A percentile compares a stretch with the other conserved stretches of the same genome.
Conservation (phyloP, 345 rosid species). For the Aquilaria yunnanensis region DNA sequence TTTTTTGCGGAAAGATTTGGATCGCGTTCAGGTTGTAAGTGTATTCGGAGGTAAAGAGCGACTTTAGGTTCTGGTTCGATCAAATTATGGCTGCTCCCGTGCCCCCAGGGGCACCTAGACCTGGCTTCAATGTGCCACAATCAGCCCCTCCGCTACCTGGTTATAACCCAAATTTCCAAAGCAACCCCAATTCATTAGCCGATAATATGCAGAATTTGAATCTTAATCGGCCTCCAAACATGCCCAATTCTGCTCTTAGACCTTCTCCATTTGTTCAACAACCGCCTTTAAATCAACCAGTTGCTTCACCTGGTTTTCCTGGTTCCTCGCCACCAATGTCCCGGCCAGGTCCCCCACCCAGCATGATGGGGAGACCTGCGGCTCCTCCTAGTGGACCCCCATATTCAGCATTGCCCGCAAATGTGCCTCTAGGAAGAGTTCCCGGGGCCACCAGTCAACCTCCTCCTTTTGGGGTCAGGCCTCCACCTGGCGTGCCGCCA, state of each 20-base stretch:
- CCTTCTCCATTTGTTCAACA: conserved; percentile 64
- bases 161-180: conserved; percentile 41
- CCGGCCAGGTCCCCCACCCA: conserved; percentile 53
- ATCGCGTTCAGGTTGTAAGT: conserved; percentile 7
- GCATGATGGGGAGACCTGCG: conserved; percentile 35
- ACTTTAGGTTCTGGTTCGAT: conserved; percentile 18
- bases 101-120: conserved; percentile 94
- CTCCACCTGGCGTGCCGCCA: conserved; percentile 41
- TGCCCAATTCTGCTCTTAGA: conserved; percentile 51
- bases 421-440: conserved; percentile 47
- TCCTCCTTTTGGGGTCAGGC: conserved; percentile 55
- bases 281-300: conserved; percentile 41
- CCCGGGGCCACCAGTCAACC: conserved; percentile 41
- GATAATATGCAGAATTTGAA: conserved; percentile 65
- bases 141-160: conserved; percentile 41
- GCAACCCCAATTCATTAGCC: conserved; percentile 33
- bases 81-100: conserved; percentile 63
- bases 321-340: conserved; percentile 26
- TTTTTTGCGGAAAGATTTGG: conserved; percentile 4
- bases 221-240: conserved; percentile 43
- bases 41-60: conserved; percentile 1
- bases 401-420: conserved; percentile 32
- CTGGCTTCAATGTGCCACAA: conserved; percentile 28
- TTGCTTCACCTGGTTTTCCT: conserved; percentile 36
- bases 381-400: conserved; percentile 41